Conservation (phyloP, 441 rosid genomes). For the Brassica hybrid region DNA sequence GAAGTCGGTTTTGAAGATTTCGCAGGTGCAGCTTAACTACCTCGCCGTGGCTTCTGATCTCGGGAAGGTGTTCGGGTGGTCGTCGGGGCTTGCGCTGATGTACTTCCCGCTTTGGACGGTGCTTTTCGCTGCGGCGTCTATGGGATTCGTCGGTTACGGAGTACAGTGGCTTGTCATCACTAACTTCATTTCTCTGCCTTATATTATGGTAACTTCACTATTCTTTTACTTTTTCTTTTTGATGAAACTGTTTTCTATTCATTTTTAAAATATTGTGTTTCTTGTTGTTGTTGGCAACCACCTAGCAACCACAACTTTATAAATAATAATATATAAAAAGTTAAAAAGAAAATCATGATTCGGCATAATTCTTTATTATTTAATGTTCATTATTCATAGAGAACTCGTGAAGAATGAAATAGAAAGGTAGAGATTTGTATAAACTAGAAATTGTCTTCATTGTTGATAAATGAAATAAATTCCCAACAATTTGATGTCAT, state of each 20-base stretch:
- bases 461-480: not conserved
- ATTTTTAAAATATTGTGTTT: not conserved
- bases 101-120: not conserved
- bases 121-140: not conserved
- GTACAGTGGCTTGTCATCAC: slow-evolving; percentile 41
- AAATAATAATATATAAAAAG: not conserved
- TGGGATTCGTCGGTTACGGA: not conserved
- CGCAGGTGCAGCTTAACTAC: not conserved
- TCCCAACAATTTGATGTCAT: too few relatives aligned
- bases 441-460: not conserved
- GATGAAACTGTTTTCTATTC: not conserved
- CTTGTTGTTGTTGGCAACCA: not conserved
- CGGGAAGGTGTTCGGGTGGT: not conserved
- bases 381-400: not conserved
- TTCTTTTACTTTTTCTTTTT: not conserved
- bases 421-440: not conserved
- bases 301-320: too few relatives aligned
- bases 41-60: not conserved
- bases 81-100: not conserved
- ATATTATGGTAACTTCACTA: slow-evolving; percentile 55
- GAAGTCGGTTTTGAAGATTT: not conserved
- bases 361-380: not conserved
- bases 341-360: not conserved
- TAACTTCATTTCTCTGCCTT: slow-evolving; percentile 57
- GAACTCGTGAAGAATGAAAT: not conserved